Evolutionary conservation across 2,329 filamentous ascomycete species (phyloP), one percentile per base, ranked within the genome.

Genomic region (Pseudocercospora musae): DNA sequence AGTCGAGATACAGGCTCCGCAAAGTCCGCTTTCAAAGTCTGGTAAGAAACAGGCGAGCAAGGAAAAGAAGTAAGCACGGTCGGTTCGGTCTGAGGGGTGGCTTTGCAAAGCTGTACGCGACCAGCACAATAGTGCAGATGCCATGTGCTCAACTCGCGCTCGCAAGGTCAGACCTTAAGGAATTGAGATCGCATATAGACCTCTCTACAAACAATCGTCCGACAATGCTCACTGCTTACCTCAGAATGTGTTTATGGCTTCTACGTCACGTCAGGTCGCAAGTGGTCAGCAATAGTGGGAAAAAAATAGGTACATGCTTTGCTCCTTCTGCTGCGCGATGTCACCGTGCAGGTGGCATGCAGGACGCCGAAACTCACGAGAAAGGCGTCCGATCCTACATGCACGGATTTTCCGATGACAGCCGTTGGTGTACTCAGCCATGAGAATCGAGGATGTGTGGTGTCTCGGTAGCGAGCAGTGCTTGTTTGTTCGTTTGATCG

Each of bases 341-440:
- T 50, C 48, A 50, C 48, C 48, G 23, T 50, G 48, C 48, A 50
- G 48, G 8, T 52, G 48, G 48, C 48, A 52, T 52, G 48, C 48
- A 52, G 48, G 48, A 52, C 31, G 21, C 48, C 48, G 48, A 52
- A 52, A 52, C 48, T 52, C 23, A 52, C 23, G 48, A 29, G 48
- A 31, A 52, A 27, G 44, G 23, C 18, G 48, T n/a, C 23, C 21
- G 23, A 50, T 50, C 48, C 48, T 29, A 50, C 48, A 25, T 50
- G 20, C 15, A n/a, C 21, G 23, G 21, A 40, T 40, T 40, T 15
- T 18, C 37, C 37, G 37, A 40, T 40, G 37, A 40, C 37, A 40
- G 37, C 3, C 15, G 15, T 40, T 40, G 37, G 15, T n/a, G 37
- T 40, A 18, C 48, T 52, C 48, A 29, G 48, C 48, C 48, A 31